These are phyloP conservation scores for Erythrobasidium yunnanense DNA, from an alignment of 768 basidiomycete species.

Conservation along the genomic window DNA sequence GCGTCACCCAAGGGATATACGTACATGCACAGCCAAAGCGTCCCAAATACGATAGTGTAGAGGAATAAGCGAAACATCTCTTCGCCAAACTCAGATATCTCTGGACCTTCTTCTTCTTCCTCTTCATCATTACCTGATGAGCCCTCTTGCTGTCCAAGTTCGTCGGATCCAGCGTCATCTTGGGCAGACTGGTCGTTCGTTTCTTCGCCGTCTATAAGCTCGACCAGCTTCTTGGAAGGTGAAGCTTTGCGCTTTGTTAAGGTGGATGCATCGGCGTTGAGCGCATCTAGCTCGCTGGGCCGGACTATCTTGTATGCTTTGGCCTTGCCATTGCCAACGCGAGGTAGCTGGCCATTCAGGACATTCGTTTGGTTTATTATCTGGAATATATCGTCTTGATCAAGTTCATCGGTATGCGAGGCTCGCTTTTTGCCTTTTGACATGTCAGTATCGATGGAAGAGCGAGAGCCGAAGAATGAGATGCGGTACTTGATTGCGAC, in stretches of 20 bases:
- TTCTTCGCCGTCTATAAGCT: conserved; percentile 23
- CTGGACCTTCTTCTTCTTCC: not conserved
- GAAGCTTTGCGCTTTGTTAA: not conserved
- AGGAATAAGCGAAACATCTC: conserved; percentile 4
- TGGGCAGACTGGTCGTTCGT: not conserved
- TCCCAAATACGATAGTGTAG: conserved; percentile 8
- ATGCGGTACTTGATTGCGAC: not conserved
- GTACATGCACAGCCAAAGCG: conserved; percentile 23
- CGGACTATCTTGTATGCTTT: not conserved
- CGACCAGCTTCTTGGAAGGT: conserved; percentile 1
- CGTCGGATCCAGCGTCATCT: not conserved
- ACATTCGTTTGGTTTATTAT: not conserved
- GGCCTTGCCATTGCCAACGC: not conserved
- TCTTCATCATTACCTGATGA: not conserved
- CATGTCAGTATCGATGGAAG: too few species aligned
- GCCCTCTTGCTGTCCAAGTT: not conserved
- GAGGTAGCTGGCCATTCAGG: not conserved
- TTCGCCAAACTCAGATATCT: not conserved
- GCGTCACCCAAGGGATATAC: not conserved
- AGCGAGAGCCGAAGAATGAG: not conserved
- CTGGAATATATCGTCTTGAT: not conserved
- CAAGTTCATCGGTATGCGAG: too few species aligned
- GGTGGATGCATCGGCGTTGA: not conserved
- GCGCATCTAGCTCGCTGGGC: not conserved
- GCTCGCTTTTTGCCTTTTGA: too few species aligned